These are phyloP conservation scores for Gentiana macrophylla DNA, from an alignment of 257 asterid genomes.

Conservation along the genomic window DNA sequence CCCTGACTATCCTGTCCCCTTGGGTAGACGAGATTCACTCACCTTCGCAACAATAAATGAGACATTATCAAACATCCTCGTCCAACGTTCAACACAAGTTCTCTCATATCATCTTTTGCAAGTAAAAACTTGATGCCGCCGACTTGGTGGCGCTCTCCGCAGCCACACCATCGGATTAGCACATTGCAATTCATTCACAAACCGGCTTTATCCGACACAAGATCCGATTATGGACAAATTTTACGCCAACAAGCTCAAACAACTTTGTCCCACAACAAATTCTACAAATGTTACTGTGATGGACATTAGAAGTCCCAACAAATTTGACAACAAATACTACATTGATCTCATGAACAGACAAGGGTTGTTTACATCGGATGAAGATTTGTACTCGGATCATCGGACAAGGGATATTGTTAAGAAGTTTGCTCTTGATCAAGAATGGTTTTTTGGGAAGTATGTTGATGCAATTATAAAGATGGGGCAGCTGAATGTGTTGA, in stretches of 20 bases:
- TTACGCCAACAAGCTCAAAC: slow-evolving; percentile 38
- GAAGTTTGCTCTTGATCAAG: slow-evolving; percentile 42
- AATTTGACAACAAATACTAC: slow-evolving; percentile 53
- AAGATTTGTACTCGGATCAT: slow-evolving; percentile 51
- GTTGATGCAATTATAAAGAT: slow-evolving; percentile 45
- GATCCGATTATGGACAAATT: slow-evolving; percentile 53
- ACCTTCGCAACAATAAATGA: slow-evolving; percentile 27
- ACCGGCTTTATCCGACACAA: slow-evolving; percentile 56
- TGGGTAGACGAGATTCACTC: slow-evolving; percentile 54
- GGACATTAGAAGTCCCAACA: slow-evolving; percentile 43
- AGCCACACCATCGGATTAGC: slow-evolving; percentile 71
- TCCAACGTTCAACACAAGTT: slow-evolving; percentile 41
- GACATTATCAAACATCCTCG: slow-evolving; percentile 55
- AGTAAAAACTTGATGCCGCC: slow-evolving; percentile 39
- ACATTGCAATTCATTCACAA: slow-evolving; percentile 49
- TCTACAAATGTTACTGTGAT: slow-evolving; percentile 39
- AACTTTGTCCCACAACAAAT: slow-evolving; percentile 31
- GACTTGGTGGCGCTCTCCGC: slow-evolving; percentile 66
- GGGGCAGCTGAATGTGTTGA: slow-evolving; percentile 55
- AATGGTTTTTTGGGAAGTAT: slow-evolving; percentile 40
- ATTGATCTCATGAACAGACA: slow-evolving; percentile 63
- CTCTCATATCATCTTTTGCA: slow-evolving; percentile 32
- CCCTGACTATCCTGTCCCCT: slow-evolving; percentile 43
- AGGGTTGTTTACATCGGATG: slow-evolving; percentile 67
- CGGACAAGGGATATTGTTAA: slow-evolving; percentile 45